Conservation (phyloP, 2,329 filamentous ascomycete genomes). For the Aspergillus unguis region DNA sequence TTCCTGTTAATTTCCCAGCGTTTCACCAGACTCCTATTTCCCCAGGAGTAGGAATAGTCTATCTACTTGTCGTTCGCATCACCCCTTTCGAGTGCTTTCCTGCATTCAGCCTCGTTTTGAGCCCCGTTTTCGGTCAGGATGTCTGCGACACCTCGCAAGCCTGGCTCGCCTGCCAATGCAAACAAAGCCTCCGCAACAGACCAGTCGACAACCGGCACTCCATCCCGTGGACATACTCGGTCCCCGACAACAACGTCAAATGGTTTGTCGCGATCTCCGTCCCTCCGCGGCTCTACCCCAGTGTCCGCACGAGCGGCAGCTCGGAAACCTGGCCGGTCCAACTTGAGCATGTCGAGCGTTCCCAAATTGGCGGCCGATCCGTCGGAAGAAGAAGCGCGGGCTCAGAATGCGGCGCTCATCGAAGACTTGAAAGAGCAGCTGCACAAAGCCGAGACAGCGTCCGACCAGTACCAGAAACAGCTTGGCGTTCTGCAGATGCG, state of each 20-base stretch:
- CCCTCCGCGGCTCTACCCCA: conserved; percentile 54
- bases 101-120: conserved; percentile 7
- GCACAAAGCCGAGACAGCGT: conserved; percentile 71
- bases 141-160: conserved; percentile 46
- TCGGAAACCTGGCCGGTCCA: conserved; percentile 52
- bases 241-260: conserved; percentile 51
- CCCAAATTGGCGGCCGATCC: conserved; percentile 49
- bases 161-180: conserved; percentile 33
- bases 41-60: too few species aligned
- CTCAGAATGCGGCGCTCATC: conserved; percentile 72
- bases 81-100: conserved; percentile 13
- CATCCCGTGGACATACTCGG: conserved; percentile 40
- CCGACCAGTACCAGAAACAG: conserved; percentile 80
- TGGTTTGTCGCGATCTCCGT: conserved; percentile 59
- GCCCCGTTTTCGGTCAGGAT: conserved; percentile 27
- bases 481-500: conserved; percentile 77
- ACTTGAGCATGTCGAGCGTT: conserved; percentile 43
- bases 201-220: conserved; percentile 33
- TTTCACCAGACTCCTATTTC: conserved; percentile 17
- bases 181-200: conserved; percentile 32
- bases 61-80: not conserved
- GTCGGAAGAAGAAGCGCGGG: conserved; percentile 68
- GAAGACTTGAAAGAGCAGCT: conserved; percentile 83
- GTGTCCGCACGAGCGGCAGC: conserved; percentile 71
- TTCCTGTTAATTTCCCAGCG: conserved; percentile 24